Conservation (phyloP, 1,284 basidiomycete species). For the Hemileia vastatrix region DNA sequence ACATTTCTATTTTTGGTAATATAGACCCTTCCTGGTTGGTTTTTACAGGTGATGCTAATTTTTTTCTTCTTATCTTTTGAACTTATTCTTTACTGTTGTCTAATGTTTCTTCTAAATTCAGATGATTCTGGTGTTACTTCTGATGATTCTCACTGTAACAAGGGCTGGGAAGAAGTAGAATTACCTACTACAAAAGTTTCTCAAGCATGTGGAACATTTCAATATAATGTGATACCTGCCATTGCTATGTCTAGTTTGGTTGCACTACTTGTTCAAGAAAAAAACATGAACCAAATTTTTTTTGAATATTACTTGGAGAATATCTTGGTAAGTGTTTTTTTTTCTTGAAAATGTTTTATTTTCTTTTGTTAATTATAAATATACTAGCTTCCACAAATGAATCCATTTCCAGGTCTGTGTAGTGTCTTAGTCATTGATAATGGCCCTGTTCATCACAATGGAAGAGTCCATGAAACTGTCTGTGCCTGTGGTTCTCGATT, state of each 20-base stretch:
- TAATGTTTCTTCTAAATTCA: too few species aligned
- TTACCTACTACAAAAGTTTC: neutral
- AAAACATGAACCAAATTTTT: neutral
- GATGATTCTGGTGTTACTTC: conserved; percentile 1
- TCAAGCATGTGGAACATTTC: neutral
- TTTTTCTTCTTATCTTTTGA: too few species aligned
- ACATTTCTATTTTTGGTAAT: too few species aligned
- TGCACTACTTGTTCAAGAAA: neutral
- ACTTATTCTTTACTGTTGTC: too few species aligned
- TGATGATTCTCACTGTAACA: neutral
- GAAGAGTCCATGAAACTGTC: neutral
- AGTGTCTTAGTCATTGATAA: conserved; percentile 4
- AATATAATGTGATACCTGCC: neutral
- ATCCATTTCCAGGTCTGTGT: too few species aligned
- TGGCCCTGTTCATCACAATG: neutral
- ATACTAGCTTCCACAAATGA: neutral
- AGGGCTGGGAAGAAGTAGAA: neutral
- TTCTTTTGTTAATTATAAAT: neutral
- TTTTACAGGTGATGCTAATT: too few species aligned
- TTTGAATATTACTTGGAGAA: conserved; percentile 4
- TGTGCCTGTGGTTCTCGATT: neutral
- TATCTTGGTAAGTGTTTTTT: neutral
- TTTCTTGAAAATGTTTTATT: neutral
- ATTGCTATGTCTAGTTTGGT: neutral
- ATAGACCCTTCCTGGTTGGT: too few species aligned